These are phyloP conservation scores for Hypoxylon sp. DNA, from an alignment of 2,329 filamentous ascomycete genomes.

Conservation along the genomic window DNA sequence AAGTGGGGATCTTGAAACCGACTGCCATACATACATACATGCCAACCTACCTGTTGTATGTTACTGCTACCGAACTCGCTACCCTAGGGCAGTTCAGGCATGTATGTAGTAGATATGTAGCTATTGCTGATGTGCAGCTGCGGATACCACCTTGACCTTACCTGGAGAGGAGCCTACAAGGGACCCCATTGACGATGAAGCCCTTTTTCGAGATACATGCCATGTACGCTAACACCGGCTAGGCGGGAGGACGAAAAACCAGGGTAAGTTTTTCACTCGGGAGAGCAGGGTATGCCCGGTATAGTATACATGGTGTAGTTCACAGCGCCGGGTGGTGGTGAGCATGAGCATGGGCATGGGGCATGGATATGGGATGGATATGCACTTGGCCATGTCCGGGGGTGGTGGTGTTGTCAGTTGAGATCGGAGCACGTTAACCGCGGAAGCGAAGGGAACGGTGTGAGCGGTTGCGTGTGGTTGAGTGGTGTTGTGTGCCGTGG, in stretches of 20 bases:
- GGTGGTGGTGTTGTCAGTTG: slow-evolving; percentile 39
- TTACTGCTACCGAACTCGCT: slow-evolving; percentile 31
- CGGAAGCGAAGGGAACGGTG: slow-evolving; percentile 46
- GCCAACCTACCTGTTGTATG: slow-evolving; percentile 19
- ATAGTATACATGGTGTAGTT: slow-evolving; percentile 32
- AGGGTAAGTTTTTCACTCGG: slow-evolving; percentile 19
- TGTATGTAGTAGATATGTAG: slow-evolving; percentile 36
- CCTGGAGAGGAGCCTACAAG: slow-evolving; percentile 26
- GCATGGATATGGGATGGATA: slow-evolving; percentile 26
- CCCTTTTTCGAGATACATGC: slow-evolving; percentile 23
- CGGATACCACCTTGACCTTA: slow-evolving; percentile 45
- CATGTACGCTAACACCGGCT: slow-evolving; percentile 31
- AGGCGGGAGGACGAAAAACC: slow-evolving; percentile 30
- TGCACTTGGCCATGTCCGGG: slow-evolving; percentile 36
- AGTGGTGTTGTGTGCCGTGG: slow-evolving; percentile 17
- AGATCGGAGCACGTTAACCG: slow-evolving; percentile 53
- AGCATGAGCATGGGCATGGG: not conserved
- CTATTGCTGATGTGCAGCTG: slow-evolving; percentile 53
- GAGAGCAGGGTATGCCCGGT: slow-evolving; percentile 33
- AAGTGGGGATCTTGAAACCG: slow-evolving; percentile 54
- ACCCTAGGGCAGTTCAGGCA: slow-evolving; percentile 36
- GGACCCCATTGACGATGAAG: slow-evolving; percentile 23
- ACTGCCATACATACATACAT: slow-evolving; percentile 41
- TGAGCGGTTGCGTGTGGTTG: slow-evolving; percentile 13
- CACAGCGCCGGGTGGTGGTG: slow-evolving; percentile 9